Percentiles rank a stretch among this genome's conserved stretches.
Conservation (phyloP, 495 filamentous ascomycete species). For the Lophiotrema nucula region DNA sequence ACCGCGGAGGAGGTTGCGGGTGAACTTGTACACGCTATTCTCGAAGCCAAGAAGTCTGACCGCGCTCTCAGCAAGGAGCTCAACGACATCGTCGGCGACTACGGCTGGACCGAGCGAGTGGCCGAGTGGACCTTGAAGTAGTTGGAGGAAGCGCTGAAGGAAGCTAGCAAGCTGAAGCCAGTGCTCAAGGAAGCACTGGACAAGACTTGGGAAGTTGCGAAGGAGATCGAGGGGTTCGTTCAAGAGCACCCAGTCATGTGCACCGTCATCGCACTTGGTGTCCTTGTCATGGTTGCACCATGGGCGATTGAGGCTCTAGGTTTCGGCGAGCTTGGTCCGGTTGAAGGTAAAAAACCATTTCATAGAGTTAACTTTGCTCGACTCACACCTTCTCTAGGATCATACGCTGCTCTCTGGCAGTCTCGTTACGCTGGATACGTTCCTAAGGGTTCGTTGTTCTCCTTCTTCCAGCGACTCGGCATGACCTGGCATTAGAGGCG, state of each 20-base stretch:
- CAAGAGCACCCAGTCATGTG: constrained; percentile 47
- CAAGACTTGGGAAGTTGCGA: constrained; percentile 37
- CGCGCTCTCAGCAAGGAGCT: constrained; percentile 1
- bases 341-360: constrained; percentile 42
- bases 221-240: constrained; percentile 38
- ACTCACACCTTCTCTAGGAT: constrained; percentile 33
- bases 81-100: constrained; percentile 9
- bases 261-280: constrained; percentile 52
- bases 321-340: constrained; percentile 50
- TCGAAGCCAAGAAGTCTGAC: constrained; percentile 15
- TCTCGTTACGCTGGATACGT: constrained; percentile 47
- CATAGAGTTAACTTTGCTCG: background rate
- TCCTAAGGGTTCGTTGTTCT: constrained; percentile 49
- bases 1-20: constrained; percentile 11
- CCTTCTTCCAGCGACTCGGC: constrained; percentile 53
- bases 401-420: constrained; percentile 51
- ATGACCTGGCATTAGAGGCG: constrained; percentile 46
- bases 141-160: constrained; percentile 39
- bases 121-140: constrained; percentile 41
- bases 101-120: constrained; percentile 46
- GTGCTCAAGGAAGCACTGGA: constrained; percentile 41
- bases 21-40: constrained; percentile 7
- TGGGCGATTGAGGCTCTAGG: constrained; percentile 50
- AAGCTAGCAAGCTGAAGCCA: constrained; percentile 36
- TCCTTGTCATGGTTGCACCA: constrained; percentile 48